Evolutionary conservation across 345 rosid genomes (phyloP).

Genomic region (Eutrema yunnanense): DNA sequence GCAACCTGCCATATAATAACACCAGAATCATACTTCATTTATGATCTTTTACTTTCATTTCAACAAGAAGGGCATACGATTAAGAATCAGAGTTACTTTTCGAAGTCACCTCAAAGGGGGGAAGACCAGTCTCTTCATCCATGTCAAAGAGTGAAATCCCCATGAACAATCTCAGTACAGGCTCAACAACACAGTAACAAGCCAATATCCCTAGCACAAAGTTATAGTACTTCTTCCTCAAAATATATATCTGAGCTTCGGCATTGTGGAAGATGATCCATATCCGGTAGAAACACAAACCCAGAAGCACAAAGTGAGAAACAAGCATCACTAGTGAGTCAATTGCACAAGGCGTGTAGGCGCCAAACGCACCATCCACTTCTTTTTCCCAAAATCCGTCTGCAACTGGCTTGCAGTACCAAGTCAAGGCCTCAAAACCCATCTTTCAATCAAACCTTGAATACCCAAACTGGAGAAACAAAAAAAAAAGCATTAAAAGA

Average conservation of each 20-base stretch:
- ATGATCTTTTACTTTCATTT: not conserved
- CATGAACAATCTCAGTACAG: slow-evolving; percentile 64
- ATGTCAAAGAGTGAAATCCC: slow-evolving; percentile 55
- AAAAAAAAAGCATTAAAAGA: not conserved
- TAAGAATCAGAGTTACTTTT: not conserved
- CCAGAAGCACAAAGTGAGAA: slow-evolving; percentile 66
- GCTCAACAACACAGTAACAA: slow-evolving; percentile 62
- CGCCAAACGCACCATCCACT: slow-evolving; percentile 64
- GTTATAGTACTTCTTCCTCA: slow-evolving; percentile 61
- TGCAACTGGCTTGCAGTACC: slow-evolving; percentile 76
- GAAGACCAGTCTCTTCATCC: slow-evolving; percentile 47
- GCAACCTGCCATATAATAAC: slow-evolving; percentile 37
- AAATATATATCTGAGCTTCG: slow-evolving; percentile 51
- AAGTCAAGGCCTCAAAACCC: slow-evolving; percentile 58
- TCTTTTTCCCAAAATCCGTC: slow-evolving; percentile 57
- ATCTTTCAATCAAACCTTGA: slow-evolving; percentile 12
- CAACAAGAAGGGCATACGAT: not conserved
- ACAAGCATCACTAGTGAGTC: slow-evolving; percentile 55
- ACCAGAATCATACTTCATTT: not conserved
- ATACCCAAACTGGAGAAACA: not conserved
- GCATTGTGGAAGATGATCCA: slow-evolving; percentile 53
- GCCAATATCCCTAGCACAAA: slow-evolving; percentile 59
- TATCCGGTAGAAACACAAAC: slow-evolving; percentile 63
- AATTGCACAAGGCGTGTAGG: slow-evolving; percentile 68
- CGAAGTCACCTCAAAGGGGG: slow-evolving; percentile 73